These are phyloP conservation scores for Lyophyllum shimeji DNA, from an alignment of 768 basidiomycete genomes.

Conservation along the genomic window DNA sequence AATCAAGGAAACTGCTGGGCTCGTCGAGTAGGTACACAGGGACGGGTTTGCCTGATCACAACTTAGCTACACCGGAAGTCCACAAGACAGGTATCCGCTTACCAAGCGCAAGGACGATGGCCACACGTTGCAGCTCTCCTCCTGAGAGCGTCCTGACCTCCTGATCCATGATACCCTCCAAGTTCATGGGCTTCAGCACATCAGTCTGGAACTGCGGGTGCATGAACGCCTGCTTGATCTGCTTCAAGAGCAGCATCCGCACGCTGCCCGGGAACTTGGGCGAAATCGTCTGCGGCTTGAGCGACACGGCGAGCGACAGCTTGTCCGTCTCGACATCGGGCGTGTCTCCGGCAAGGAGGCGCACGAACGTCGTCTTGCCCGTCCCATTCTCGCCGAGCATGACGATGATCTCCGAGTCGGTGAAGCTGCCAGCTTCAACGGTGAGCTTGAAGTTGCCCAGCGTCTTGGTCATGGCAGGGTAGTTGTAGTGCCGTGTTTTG, in stretches of 20 bases:
- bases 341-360: conserved; percentile 88
- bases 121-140: conserved; percentile 97
- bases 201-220: conserved; percentile 99
- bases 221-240: conserved; percentile 96
- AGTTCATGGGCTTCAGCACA: conserved; percentile 95
- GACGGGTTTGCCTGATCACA: conserved; percentile 63
- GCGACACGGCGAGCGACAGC: conserved; percentile 80
- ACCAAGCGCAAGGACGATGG: conserved; percentile 92
- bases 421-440: conserved; percentile 86
- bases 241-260: conserved; percentile 89
- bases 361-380: conserved; percentile 98
- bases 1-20: conserved; percentile 93
- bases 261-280: conserved; percentile 98
- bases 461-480: conserved; percentile 97
- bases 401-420: conserved; percentile 99
- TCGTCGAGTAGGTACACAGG: conserved; percentile 96
- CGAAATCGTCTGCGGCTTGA: conserved; percentile 98
- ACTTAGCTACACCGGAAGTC: background rate
- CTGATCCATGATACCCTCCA: conserved; percentile 95
- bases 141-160: conserved; percentile 98
- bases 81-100: conserved; percentile 12
- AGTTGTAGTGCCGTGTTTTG: conserved; percentile 87
- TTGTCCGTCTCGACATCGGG: conserved; percentile 86
- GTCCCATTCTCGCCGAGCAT: conserved; percentile 99
- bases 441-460: conserved; percentile 94